Percentiles rank a stretch among this genome's conserved stretches.
Evolutionary conservation across 768 basidiomycete species (phyloP).

Genomic region (Kwoniella botswanensis): DNA sequence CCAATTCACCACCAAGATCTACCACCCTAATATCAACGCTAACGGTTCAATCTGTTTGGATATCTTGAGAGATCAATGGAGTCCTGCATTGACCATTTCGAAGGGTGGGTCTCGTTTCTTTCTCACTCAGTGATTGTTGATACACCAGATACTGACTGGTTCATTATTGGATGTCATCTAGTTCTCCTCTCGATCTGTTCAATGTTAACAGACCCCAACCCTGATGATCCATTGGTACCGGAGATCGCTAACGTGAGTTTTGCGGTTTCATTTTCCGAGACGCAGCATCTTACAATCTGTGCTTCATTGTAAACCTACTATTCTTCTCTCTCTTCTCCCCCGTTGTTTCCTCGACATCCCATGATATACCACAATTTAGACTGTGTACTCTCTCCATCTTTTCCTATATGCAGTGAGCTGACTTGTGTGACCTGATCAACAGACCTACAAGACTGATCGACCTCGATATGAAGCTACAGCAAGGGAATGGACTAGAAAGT

Average conservation of each 20-base stretch:
- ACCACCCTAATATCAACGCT: conserved; percentile 99
- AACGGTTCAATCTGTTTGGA: conserved; percentile 99
- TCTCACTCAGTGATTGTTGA: not conserved
- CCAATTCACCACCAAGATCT: conserved; percentile 99
- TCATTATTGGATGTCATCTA: conserved; percentile 52
- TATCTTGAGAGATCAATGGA: conserved; percentile 99
- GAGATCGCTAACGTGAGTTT: conserved; percentile 82
- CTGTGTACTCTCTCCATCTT: not conserved
- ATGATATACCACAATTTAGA: too few species aligned
- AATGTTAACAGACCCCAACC: conserved; percentile 99
- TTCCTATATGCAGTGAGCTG: too few species aligned
- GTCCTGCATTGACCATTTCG: conserved; percentile 96
- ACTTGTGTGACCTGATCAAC: conserved; percentile 2
- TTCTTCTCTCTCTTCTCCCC: not conserved
- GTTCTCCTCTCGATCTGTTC: conserved; percentile 98
- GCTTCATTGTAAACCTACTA: not conserved
- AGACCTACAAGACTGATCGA: conserved; percentile 97
- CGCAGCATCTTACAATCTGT: not conserved
- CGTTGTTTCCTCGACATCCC: not conserved
- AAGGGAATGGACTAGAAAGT: conserved; percentile 99
- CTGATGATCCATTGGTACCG: conserved; percentile 97
- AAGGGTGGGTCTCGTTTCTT: conserved; percentile 71
- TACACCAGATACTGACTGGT: not conserved
- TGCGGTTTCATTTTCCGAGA: conserved; percentile 16
- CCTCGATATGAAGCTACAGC: conserved; percentile 96